Evolutionary conservation across 2,329 filamentous ascomycete species (phyloP), one percentile per base, ranked within the genome.

Genomic region (Periconia sp.): DNA sequence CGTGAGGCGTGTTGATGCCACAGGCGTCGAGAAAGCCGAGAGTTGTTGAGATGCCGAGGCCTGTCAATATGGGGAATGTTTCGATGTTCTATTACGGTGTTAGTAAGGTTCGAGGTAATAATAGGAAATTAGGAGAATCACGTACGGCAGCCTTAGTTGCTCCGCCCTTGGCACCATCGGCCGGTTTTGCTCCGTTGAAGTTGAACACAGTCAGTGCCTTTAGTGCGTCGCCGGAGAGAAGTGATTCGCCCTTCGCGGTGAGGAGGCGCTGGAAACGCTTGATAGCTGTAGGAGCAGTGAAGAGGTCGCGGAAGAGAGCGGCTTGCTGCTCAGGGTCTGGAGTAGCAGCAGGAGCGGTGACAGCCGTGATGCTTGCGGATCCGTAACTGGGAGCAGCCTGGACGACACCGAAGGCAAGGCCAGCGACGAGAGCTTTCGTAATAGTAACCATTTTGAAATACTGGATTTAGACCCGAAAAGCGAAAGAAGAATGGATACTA

Each of bases 171-270:
- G 79, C 84, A 37, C 80, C 72, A 11, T 69, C 25, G 8, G 65
- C 47, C 9, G 74, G 70, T 12, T 49, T 46, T 13, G 73, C 73
- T 46, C 68, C 60, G 50, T 81, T 67, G 55, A 79, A 77, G 63
- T 78, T 78, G 78, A 89, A 91, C 64, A 85, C 87, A 71, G 87
- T 81, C 60, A 57, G 31, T 10, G 59, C 54, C 33, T 54, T 56
- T 19, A 73, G 52, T 4, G 54, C 59, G 3, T 67, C 60, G 10
- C 49, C 58, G 5, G 57, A 51, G 30, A 71, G 57, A 7, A 73
- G 60, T 7, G 52, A 46, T 26, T 57, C 39, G 35, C 65, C 65
- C 9, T 58, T 51, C 9, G 42, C 43, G 18, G 63, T 63, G 8
- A 73, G 56, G 26, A 73, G 60, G 10, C 54, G 50, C 39, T 72